Evolutionary conservation across 1,139 yeast species (phyloP).

Genomic region (Suhomyces yuchorum): DNA sequence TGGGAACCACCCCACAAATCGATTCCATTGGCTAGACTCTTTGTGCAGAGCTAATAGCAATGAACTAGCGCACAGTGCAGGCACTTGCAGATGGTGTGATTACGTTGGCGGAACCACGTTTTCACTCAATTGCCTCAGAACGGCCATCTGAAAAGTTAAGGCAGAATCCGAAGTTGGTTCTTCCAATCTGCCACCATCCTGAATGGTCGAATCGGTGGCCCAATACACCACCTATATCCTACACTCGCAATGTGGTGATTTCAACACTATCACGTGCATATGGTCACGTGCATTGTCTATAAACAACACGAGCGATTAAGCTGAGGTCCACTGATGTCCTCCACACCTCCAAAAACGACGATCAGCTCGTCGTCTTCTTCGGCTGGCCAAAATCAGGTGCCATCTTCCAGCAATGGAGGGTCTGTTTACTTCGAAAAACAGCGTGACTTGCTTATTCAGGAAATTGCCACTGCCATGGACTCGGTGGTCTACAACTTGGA

Average conservation of each 20-base stretch:
- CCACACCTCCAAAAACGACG: constrained; percentile 16
- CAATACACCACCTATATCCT: too few relatives aligned
- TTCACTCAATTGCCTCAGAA: too few relatives aligned
- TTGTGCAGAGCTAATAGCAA: neutral
- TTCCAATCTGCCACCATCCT: too few relatives aligned
- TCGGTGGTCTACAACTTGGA: constrained; percentile 46
- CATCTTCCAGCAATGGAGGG: constrained; percentile 7
- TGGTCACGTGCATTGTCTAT: neutral
- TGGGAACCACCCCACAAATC: neutral
- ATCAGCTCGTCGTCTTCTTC: constrained; percentile 7
- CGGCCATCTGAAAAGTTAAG: too few relatives aligned
- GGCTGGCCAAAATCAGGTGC: neutral
- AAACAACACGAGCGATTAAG: neutral
- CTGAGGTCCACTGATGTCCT: constrained; percentile 13
- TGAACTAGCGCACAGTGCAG: neutral
- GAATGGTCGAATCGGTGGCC: too few relatives aligned
- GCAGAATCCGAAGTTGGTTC: too few relatives aligned
- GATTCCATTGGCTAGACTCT: neutral
- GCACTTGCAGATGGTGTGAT: neutral
- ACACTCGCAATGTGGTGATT: too few relatives aligned
- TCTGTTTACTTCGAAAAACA: constrained; percentile 40
- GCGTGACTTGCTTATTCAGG: constrained; percentile 47
- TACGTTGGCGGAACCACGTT: neutral
- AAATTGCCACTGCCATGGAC: constrained; percentile 42
- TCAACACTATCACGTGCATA: neutral